Percentiles rank a stretch among this genome's conserved stretches.
Conservation (phyloP, 2,329 filamentous ascomycete species). For the Dactylellina sp. region DNA sequence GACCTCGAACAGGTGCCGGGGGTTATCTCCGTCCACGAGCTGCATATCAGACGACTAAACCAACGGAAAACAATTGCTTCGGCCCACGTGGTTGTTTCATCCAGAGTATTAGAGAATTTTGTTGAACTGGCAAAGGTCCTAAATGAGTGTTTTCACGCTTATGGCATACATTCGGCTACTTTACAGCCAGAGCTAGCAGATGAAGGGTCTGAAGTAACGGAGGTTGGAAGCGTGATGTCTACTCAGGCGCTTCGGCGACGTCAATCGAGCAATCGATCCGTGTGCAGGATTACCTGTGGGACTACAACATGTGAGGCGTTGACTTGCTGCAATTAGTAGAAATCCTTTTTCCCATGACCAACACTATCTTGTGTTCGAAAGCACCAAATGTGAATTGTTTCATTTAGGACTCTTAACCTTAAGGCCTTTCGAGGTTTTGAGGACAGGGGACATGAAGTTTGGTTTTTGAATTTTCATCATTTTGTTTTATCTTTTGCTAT, state of each 20-base stretch:
- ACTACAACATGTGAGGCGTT: constrained; percentile 48
- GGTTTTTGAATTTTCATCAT: not conserved
- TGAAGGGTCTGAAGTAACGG: constrained; percentile 34
- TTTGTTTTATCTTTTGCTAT: not conserved
- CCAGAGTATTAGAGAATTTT: constrained; percentile 71
- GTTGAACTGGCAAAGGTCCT: constrained; percentile 72
- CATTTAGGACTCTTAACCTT: too few species aligned
- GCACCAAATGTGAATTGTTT: too few species aligned
- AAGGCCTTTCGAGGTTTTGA: too few species aligned
- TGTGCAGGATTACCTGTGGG: constrained; percentile 46
- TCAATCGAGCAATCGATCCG: constrained; percentile 54
- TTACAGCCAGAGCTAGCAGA: constrained; percentile 73
- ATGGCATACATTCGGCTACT: constrained; percentile 78
- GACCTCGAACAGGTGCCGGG: constrained; percentile 77
- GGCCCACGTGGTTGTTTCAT: constrained; percentile 74
- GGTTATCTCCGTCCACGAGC: constrained; percentile 75
- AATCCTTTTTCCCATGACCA: too few species aligned
- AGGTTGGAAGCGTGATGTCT: constrained; percentile 39
- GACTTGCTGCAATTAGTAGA: constrained; percentile 48
- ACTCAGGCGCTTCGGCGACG: constrained; percentile 59
- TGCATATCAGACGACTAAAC: constrained; percentile 80
- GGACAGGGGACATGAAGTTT: not conserved
- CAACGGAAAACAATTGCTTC: constrained; percentile 77
- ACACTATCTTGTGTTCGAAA: too few species aligned
- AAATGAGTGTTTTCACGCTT: constrained; percentile 77